Evolutionary conservation across 2,329 filamentous ascomycete genomes (phyloP).

Genomic region (Davidsoniella virescens): DNA sequence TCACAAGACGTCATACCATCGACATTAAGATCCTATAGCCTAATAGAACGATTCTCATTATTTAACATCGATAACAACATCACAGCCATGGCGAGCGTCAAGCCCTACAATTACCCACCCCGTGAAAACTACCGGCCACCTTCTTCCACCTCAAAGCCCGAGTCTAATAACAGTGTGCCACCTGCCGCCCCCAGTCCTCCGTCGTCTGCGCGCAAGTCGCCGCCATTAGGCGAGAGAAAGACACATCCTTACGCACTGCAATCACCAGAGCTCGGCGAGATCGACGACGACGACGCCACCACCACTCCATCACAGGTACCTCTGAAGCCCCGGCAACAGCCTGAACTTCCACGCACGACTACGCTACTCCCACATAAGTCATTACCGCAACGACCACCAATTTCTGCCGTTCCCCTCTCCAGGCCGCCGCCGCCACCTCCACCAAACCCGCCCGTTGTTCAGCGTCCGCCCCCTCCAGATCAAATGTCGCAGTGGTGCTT

Average conservation of each 20-base stretch:
- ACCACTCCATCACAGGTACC: not conserved
- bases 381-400: slow-evolving; percentile 2
- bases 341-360: not conserved
- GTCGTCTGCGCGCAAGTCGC: slow-evolving; percentile 3
- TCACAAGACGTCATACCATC: too few species aligned
- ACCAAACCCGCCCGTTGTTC: not conserved
- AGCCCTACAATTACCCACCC: slow-evolving; percentile 37
- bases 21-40: too few species aligned
- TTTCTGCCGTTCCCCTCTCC: not conserved
- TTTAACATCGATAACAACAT: not conserved
- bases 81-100: slow-evolving; percentile 38
- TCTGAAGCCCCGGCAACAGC: not conserved
- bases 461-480: not conserved
- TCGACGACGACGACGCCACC: not conserved
- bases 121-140: slow-evolving; percentile 42
- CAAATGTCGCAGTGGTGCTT: slow-evolving; percentile 63
- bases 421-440: not conserved
- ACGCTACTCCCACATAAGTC: not conserved
- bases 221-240: not conserved
- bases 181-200: slow-evolving; percentile 7
- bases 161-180: not conserved
- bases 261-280: slow-evolving; percentile 3
- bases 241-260: not conserved
- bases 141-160: slow-evolving; percentile 14
- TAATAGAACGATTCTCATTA: not conserved